phyloP scores from a whole-genome alignment of 495 filamentous ascomycete species.

The Xylaria curta region DNA sequence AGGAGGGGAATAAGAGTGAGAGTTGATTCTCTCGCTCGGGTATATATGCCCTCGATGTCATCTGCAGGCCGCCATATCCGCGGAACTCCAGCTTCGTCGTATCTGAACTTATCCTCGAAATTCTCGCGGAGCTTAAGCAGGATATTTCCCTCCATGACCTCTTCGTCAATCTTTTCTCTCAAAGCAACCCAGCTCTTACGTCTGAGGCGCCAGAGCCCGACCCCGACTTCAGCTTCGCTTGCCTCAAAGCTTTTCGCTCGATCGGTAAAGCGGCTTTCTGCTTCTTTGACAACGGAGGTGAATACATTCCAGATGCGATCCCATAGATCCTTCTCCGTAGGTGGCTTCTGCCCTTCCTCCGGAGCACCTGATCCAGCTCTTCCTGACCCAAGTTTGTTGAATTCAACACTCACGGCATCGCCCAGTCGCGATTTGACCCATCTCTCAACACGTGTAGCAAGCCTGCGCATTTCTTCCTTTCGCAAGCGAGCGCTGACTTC shows the following conservation, averaged over 20 bases:
- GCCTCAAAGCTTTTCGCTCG: constrained; percentile 93
- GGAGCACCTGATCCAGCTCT: constrained; percentile 80
- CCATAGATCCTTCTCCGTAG: constrained; percentile 85
- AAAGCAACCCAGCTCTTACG: constrained; percentile 94
- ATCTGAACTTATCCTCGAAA: constrained; percentile 98
- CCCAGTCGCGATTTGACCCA: constrained; percentile 87
- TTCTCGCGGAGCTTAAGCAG: constrained; percentile 95
- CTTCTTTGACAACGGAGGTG: constrained; percentile 81
- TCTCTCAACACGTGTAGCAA: constrained; percentile 87
- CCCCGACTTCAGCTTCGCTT: constrained; percentile 85
- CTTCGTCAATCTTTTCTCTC: constrained; percentile 90
- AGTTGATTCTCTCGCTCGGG: constrained; percentile 87
- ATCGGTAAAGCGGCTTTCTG: constrained; percentile 82
- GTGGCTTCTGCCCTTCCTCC: constrained; percentile 73
- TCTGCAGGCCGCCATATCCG: constrained; percentile 96
- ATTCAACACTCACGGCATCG: constrained; percentile 89
- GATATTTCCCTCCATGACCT: constrained; percentile 96
- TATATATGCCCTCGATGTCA: constrained; percentile 95
- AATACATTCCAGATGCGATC: constrained; percentile 94
- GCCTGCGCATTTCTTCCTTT: constrained; percentile 92
- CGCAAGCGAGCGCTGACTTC: constrained; percentile 82
- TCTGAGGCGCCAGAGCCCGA: constrained; percentile 89
- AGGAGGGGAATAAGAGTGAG: constrained; percentile 87
- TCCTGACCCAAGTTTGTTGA: constrained; percentile 90
- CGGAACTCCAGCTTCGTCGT: constrained; percentile 93